Percentiles rank a stretch among this genome's conserved stretches.
Conservation (phyloP, 495 filamentous ascomycete species). For the Penicillium simplicissimum region DNA sequence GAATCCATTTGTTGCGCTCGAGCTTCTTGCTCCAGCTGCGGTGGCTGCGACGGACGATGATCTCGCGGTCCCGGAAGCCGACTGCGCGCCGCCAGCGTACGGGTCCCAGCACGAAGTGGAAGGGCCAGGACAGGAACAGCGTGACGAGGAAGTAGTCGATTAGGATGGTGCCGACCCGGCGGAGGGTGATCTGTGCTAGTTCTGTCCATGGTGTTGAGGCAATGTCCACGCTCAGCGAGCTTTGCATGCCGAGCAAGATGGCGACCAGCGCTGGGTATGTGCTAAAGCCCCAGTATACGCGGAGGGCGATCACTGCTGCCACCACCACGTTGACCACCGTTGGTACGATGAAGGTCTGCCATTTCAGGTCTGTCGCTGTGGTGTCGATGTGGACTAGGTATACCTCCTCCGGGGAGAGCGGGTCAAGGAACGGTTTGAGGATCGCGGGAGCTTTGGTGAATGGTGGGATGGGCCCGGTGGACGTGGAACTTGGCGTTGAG, state of each 20-base stretch:
- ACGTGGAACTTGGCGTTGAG: conserved; percentile 41
- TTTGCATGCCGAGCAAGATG: conserved; percentile 60
- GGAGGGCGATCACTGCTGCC: conserved; percentile 56
- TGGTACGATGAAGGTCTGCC: conserved; percentile 73
- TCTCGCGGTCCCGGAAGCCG: conserved; percentile 69
- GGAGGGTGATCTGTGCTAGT: conserved; percentile 48
- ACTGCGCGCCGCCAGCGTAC: conserved; percentile 67
- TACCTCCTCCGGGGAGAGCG: conserved; percentile 61
- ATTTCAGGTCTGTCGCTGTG: conserved; percentile 63
- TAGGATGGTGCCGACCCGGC: conserved; percentile 60
- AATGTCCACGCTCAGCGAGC: conserved; percentile 59
- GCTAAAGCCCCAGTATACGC: conserved; percentile 59
- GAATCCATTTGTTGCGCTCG: conserved; percentile 45
- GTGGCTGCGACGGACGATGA: conserved; percentile 71
- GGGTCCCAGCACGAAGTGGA: conserved; percentile 67
- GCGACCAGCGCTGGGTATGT: conserved; percentile 65
- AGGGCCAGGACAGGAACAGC: conserved; percentile 74
- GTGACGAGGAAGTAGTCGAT: conserved; percentile 69
- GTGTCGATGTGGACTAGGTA: conserved; percentile 81
- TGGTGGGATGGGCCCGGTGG: conserved; percentile 53
- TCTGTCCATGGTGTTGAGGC: conserved; percentile 49
- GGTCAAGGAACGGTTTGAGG: conserved; percentile 61
- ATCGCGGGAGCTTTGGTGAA: conserved; percentile 60
- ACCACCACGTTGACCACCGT: conserved; percentile 67
- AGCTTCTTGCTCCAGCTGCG: conserved; percentile 36